Evolutionary conservation across 768 basidiomycete species (phyloP), one percentile per base, ranked within the genome.

Genomic region (Russula ochroleuca): DNA sequence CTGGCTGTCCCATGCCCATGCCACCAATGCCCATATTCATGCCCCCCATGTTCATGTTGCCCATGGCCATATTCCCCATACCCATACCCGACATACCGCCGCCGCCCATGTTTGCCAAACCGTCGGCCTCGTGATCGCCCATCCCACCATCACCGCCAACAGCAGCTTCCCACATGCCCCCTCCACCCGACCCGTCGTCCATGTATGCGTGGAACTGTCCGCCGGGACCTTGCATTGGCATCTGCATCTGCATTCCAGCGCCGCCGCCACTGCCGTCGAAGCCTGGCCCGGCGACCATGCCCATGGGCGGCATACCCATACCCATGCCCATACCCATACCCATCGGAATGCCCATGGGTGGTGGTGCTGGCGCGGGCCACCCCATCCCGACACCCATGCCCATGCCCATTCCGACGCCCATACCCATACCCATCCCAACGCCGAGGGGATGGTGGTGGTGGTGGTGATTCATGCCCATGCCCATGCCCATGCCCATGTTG

Each of bases 161-260:
- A n/a, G 28, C 41, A n/a, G 41, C 74, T 19, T 75, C 76, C 74
- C 75, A 75, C 62, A 80, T 75, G 21, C 70, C 73, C 0, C 55
- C 55, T 15, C 53, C 53, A n/a, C 73, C 70, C 2, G 66, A 50
- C 14, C 57, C 45, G 21, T 47, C 66, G 21, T 71, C 70, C 66
- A 70, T 69, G 56, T 68, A 71, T 53, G 74, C 75, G 1, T 51
- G 59, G 3, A 58, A 63, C 8, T 57, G 41, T 11, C 57, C 45
- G 5, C 50, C 47, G 5, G 23, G 28, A 37, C 23, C n/a, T 21
- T 61, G 61, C 47, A 49, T 43, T 41, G 33, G 38, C 17, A 59
- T 28, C 55, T 62, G 61, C 50, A 52, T 38, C 35, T 33, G 49
- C 50, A 60, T 41, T 33, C 48, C 48, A 1, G 23, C 48, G 5